phyloP scores from a whole-genome alignment of 2,329 filamentous ascomycete species.

The Ascochyta fabae region DNA sequence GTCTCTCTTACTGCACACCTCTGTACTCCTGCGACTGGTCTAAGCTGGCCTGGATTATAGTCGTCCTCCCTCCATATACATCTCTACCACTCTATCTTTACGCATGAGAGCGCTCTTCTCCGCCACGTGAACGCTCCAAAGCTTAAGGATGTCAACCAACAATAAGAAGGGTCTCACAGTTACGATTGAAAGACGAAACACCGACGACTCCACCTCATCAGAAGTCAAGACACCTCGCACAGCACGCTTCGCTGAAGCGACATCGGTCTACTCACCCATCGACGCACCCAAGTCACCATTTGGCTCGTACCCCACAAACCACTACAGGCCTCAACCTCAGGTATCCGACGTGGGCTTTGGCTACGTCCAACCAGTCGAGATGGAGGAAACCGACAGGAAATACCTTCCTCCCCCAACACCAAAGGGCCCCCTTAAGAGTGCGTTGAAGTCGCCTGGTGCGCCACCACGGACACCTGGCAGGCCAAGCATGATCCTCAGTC shows the following conservation, averaged over 20 bases:
- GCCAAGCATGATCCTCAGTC: slow-evolving; percentile 81
- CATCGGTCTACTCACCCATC: slow-evolving; percentile 77
- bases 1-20: slow-evolving; percentile 30
- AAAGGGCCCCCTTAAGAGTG: slow-evolving; percentile 82
- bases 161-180: slow-evolving; percentile 52
- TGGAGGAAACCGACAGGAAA: slow-evolving; percentile 57
- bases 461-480: slow-evolving; percentile 62
- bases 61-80: slow-evolving; percentile 42
- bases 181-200: slow-evolving; percentile 51
- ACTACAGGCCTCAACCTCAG: slow-evolving; percentile 68
- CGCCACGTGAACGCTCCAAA: slow-evolving; percentile 38
- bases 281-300: slow-evolving; percentile 58
- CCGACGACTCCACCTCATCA: slow-evolving; percentile 48
- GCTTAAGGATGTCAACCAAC: slow-evolving; percentile 55
- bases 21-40: slow-evolving; percentile 41
- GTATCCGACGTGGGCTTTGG: slow-evolving; percentile 91
- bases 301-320: slow-evolving; percentile 62
- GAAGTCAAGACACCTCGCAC: slow-evolving; percentile 71
- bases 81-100: slow-evolving; percentile 20
- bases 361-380: slow-evolving; percentile 72
- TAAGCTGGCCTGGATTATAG: slow-evolving; percentile 49
- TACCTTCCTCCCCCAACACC: slow-evolving; percentile 66
- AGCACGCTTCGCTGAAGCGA: slow-evolving; percentile 82
- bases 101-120: slow-evolving; percentile 44
- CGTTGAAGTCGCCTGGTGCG: slow-evolving; percentile 85